These are phyloP conservation scores for Pseudogymnoascus sp. DNA, from an alignment of 2,329 filamentous ascomycete species.

Conservation along the genomic window DNA sequence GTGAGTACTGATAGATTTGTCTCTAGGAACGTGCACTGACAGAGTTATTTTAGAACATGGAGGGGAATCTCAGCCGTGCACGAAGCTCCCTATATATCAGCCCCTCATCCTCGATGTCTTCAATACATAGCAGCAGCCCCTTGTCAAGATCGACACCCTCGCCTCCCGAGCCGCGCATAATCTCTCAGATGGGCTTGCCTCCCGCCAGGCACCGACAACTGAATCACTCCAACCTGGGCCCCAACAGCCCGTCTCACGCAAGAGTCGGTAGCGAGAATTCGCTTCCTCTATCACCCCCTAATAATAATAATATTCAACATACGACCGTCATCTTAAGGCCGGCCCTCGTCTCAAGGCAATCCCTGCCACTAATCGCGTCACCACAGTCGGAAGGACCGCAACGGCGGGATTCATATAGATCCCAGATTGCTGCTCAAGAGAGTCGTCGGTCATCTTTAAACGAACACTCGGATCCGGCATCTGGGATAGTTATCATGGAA, in stretches of 20 bases:
- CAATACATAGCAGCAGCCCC: constrained; percentile 34
- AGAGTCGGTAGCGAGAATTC: constrained; percentile 58
- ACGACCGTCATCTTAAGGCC: not conserved
- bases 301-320: constrained; percentile 27
- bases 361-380: not conserved
- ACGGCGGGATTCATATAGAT: not conserved
- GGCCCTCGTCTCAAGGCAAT: not conserved
- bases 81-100: constrained; percentile 57
- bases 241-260: constrained; percentile 43
- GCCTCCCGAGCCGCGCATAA: constrained; percentile 20
- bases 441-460: not conserved
- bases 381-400: not conserved
- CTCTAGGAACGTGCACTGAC: not conserved
- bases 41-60: constrained; percentile 64
- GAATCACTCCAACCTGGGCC: constrained; percentile 18
- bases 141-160: constrained; percentile 30
- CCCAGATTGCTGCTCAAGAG: not conserved
- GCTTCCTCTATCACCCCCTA: constrained; percentile 37
- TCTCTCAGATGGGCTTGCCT: constrained; percentile 17
- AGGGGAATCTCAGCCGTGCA: constrained; percentile 78
- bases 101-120: constrained; percentile 42
- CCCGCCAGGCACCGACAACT: constrained; percentile 23
- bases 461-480: not conserved
- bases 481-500: not conserved
- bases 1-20: constrained; percentile 44